Percentiles rank a stretch among this genome's conserved stretches.
Conservation (phyloP, 768 basidiomycete species). For the Coprinopsis marcescibilis region DNA sequence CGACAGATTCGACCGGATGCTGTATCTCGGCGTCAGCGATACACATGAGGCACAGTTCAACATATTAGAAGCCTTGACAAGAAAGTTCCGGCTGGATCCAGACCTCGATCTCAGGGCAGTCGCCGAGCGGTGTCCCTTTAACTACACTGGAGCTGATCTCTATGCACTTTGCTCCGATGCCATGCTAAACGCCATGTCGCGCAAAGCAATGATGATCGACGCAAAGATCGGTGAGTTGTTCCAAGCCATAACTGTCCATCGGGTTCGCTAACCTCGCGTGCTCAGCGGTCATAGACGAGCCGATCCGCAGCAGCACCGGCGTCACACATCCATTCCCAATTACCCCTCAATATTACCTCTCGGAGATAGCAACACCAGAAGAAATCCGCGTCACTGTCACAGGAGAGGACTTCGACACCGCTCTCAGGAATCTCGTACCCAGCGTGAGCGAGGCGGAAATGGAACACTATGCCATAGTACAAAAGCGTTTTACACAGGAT, state of each 20-base stretch:
- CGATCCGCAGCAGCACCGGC: constrained; percentile 18
- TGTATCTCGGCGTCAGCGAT: constrained; percentile 90
- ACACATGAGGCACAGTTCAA: constrained; percentile 80
- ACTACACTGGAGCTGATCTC: constrained; percentile 96
- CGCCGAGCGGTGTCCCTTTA: constrained; percentile 78
- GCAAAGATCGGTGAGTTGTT: constrained; percentile 53
- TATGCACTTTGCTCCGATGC: constrained; percentile 98
- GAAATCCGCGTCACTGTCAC: constrained; percentile 77
- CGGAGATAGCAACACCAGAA: constrained; percentile 63
- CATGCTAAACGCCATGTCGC: constrained; percentile 89
- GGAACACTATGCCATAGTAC: constrained; percentile 73
- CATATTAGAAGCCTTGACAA: constrained; percentile 84
- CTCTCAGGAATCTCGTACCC: constrained; percentile 66
- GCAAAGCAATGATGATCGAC: constrained; percentile 79
- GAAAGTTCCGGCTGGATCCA: constrained; percentile 83
- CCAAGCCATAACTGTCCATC: not conserved
- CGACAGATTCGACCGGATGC: constrained; percentile 90
- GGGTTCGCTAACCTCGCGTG: not conserved
- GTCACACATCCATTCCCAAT: constrained; percentile 56
- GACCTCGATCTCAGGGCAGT: constrained; percentile 55
- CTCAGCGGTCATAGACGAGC: constrained; percentile 44
- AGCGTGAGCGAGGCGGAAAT: constrained; percentile 85
- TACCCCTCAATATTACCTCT: constrained; percentile 84
- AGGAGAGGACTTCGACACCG: constrained; percentile 67
- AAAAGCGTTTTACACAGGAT: constrained; percentile 54